phyloP scores from a whole-genome alignment of 352 stramenopile genomes.

The Phytophthora ramorum region DNA sequence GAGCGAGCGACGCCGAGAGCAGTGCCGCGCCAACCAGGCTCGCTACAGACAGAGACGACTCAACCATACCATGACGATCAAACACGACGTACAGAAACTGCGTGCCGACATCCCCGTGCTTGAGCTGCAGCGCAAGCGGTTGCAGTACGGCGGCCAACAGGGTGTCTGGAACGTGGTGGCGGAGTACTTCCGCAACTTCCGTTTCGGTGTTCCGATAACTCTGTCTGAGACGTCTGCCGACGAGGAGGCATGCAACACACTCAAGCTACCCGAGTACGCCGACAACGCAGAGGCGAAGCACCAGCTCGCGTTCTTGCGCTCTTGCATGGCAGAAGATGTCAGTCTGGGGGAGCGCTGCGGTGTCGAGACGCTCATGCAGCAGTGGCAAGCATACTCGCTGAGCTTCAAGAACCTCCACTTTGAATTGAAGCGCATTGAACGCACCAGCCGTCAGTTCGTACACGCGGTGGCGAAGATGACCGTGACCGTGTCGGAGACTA shows the following conservation, averaged over 20 bases:
- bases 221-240: background rate
- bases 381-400: slow-evolving; percentile 32
- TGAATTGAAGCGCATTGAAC: slow-evolving; percentile 32
- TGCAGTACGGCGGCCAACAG: slow-evolving; percentile 36
- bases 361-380: slow-evolving; percentile 21
- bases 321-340: slow-evolving; percentile 28
- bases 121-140: slow-evolving; percentile 22
- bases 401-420: slow-evolving; percentile 38
- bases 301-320: slow-evolving; percentile 36
- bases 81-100: slow-evolving; percentile 23
- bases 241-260: background rate
- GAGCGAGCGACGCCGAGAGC: slow-evolving; percentile 35
- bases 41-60: slow-evolving; percentile 40
- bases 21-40: slow-evolving; percentile 44
- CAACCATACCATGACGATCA: slow-evolving; percentile 16
- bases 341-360: slow-evolving; percentile 22
- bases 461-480: slow-evolving; percentile 7
- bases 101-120: slow-evolving; percentile 27
- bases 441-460: slow-evolving; percentile 14
- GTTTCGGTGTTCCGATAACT: slow-evolving; percentile 11
- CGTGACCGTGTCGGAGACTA: slow-evolving; percentile 9
- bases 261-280: background rate
- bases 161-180: slow-evolving; percentile 28
- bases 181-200: slow-evolving; percentile 36
- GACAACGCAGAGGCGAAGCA: slow-evolving; percentile 5